Conservation (phyloP, 208 protist genomes). For the Acanthamoeba royreba region DNA sequence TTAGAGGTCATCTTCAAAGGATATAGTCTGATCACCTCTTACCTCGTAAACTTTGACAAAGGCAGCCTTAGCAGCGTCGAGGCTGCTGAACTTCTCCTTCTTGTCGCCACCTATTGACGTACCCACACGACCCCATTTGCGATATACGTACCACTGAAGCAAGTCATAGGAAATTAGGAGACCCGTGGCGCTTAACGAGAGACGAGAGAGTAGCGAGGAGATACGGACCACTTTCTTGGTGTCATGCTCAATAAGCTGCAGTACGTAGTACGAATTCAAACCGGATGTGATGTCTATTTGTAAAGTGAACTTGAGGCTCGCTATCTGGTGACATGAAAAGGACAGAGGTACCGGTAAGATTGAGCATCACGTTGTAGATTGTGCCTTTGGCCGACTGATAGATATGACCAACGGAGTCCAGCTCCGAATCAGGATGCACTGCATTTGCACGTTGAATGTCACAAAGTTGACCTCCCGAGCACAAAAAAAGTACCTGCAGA, state of each 20-base stretch:
- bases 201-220: no score
- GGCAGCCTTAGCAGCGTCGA: background rate
- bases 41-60: background rate
- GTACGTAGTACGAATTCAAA: conserved; percentile 46
- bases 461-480: no score
- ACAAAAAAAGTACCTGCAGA: no score
- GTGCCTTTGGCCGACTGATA: background rate
- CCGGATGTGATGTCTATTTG: background rate
- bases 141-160: conserved; percentile 5
- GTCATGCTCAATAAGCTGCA: conserved; percentile 56
- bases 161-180: no score
- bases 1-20: no score
- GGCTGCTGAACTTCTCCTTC: background rate
- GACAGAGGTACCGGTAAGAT: background rate
- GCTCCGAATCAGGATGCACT: conserved; percentile 40
- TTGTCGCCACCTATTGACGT: background rate
- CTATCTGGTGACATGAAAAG: no score
- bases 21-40: no score
- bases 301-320: no score
- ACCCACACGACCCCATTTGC: conserved; percentile 56
- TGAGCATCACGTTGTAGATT: conserved; percentile 44
- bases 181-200: no score
- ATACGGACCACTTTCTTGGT: background rate
- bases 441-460: no score
- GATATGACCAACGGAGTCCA: conserved; percentile 20